A percentile compares a stretch with the other conserved stretches of the same genome.
Evolutionary conservation across 2,329 filamentous ascomycete genomes (phyloP).

Genomic region (Monosporascus sp.): DNA sequence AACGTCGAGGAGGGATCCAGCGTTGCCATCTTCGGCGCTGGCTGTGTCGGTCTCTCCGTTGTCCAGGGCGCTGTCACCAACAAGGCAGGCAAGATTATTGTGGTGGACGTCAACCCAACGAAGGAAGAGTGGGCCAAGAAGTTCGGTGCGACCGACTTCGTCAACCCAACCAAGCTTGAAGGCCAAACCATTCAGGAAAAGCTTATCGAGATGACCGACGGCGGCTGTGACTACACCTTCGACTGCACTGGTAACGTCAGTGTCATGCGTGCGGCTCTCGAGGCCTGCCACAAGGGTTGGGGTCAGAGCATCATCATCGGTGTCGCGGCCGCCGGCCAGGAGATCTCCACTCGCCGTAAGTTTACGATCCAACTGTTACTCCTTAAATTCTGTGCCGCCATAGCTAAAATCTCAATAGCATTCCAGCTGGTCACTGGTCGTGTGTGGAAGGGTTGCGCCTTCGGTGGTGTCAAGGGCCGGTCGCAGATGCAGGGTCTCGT

Average conservation of each 20-base stretch:
- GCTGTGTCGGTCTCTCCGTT: conserved; percentile 91
- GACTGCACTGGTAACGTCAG: conserved; percentile 97
- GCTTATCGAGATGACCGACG: conserved; percentile 95
- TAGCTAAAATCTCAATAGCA: conserved; percentile 45
- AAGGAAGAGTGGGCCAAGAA: conserved; percentile 92
- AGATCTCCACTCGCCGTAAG: conserved; percentile 90
- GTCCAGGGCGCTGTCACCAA: conserved; percentile 89
- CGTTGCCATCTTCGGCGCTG: conserved; percentile 89
- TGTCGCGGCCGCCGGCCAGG: conserved; percentile 91
- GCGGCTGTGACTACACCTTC: conserved; percentile 97
- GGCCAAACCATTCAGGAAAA: conserved; percentile 83
- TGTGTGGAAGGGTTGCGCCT: conserved; percentile 96
- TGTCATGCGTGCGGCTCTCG: conserved; percentile 87
- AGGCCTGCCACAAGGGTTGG: conserved; percentile 99
- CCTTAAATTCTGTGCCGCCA: neutral
- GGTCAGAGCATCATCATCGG: conserved; percentile 97
- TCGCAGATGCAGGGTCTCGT: conserved; percentile 85
- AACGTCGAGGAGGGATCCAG: conserved; percentile 86
- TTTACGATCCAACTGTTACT: conserved; percentile 20
- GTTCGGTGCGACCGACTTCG: conserved; percentile 95
- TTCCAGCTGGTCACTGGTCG: conserved; percentile 98
- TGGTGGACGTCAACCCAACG: conserved; percentile 70
- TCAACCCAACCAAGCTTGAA: conserved; percentile 80
- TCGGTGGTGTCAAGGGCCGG: conserved; percentile 96
- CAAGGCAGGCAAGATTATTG: conserved; percentile 72